Conservation (phyloP, 768 basidiomycete species). For the Leucogyrophana mollusca region DNA sequence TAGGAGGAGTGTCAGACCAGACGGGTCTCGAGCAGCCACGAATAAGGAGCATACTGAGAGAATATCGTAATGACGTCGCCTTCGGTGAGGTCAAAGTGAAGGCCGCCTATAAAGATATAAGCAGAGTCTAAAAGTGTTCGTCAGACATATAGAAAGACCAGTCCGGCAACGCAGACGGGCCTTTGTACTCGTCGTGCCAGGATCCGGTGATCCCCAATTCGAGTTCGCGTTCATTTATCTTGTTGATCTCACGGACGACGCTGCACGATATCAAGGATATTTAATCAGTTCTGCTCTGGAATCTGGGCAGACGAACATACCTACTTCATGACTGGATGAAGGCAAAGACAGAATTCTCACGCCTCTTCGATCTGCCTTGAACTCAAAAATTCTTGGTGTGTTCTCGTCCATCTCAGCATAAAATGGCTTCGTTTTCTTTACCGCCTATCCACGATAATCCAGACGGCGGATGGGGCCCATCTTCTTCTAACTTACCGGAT, state of each 20-base stretch:
- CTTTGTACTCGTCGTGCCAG: conserved; percentile 98
- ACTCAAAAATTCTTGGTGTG: conserved; percentile 17
- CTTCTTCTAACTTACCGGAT: conserved; percentile 78
- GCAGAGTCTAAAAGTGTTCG: conserved; percentile 68
- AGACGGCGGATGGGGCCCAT: conserved; percentile 91
- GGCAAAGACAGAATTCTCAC: conserved; percentile 6
- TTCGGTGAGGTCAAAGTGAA: conserved; percentile 88
- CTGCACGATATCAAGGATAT: conserved; percentile 38
- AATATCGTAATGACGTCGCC: conserved; percentile 97
- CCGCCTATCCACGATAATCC: conserved; percentile 89
- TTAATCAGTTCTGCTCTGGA: neutral
- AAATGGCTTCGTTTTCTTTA: conserved; percentile 80
- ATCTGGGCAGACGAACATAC: conserved; percentile 22
- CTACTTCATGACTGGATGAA: conserved; percentile 63
- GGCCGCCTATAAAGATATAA: conserved; percentile 90
- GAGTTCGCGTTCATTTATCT: conserved; percentile 90
- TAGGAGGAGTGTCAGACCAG: conserved; percentile 28
- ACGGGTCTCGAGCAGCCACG: neutral
- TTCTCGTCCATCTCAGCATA: conserved; percentile 11
- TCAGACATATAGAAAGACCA: no score
- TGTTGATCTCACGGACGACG: conserved; percentile 89
- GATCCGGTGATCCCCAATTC: conserved; percentile 71
- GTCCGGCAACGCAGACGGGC: no score
- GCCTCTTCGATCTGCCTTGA: conserved; percentile 22
- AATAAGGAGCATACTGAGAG: conserved; percentile 74